Base-by-base conservation (phyloP, 345 rosid genomes). In the Triadica sebifera region DNA sequence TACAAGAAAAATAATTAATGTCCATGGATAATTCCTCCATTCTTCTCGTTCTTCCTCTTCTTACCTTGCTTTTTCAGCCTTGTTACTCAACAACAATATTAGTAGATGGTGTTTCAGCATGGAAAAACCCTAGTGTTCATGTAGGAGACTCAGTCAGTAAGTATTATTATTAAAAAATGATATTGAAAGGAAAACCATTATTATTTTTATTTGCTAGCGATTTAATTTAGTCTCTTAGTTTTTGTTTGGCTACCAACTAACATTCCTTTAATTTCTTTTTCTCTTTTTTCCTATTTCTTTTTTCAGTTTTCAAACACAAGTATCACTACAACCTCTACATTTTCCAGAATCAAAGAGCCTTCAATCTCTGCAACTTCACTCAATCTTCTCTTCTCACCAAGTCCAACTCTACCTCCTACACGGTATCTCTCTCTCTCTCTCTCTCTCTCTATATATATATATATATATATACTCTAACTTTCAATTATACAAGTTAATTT, bases 301-400 rank as follows among this genome's bases (percentile, higher is more conserved):
- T 43, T 15, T 43, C 86, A 94, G 98, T 88, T 79, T 94, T 92
- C 91, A 89, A 82, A 70, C 97, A 88, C 84, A 87, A 89, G 91
- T 79, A 88, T 65, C 84, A 78, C 82, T 81, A 85, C 81, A 79
- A 74, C 11, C 92, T 94, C 78, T 92, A 87, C 91, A 94, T 94
- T 84, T 92, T 92, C 91, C 85, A 83, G 83, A 94, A 69, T 80
- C 80, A 85, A 81, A 81, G 83, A 80, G 98, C 97, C 72, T 92
- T 87, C 83, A 74, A 76, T 69, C 85, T 89, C 85, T 94, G 97
- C 86, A 83, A 92, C 80, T 86, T 91, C 84, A 81, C 91, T 72
- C 91, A 81, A 71, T 87, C 98, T 25, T 83, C 93, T 25, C 91
- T 86, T 60, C 97, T 94, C 76, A 89, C 97, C 45, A 88, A 83